phyloP scores from a whole-genome alignment of 768 basidiomycete genomes.

The Amanita rimosa region DNA sequence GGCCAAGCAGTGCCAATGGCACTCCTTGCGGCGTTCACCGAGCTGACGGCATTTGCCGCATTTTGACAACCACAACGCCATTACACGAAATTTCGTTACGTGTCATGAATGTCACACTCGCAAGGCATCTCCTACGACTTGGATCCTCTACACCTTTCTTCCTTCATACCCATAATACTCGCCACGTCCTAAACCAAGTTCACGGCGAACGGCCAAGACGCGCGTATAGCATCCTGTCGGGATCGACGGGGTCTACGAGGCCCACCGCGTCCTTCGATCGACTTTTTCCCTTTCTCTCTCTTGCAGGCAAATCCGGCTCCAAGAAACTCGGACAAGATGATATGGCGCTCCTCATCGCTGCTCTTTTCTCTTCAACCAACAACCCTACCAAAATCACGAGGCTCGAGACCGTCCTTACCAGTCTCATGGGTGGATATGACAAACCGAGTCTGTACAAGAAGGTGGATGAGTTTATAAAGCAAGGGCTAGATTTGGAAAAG shows the following conservation, averaged over 20 bases:
- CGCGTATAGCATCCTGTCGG: neutral
- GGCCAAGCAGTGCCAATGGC: no score
- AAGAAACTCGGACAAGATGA: neutral
- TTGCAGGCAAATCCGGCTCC: neutral
- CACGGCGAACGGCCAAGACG: neutral
- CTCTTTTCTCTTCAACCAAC: neutral
- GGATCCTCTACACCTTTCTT: neutral
- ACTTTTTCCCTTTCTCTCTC: neutral
- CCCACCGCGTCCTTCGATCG: neutral
- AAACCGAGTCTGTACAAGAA: neutral
- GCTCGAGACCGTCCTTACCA: neutral
- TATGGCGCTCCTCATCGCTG: conserved; percentile 4
- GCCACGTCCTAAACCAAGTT: neutral
- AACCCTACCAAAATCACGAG: neutral
- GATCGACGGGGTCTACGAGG: neutral
- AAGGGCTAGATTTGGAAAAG: neutral
- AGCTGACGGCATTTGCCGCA: no score
- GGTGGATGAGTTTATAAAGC: neutral
- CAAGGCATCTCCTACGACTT: neutral
- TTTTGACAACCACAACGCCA: no score
- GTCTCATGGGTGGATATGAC: neutral
- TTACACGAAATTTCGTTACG: no score
- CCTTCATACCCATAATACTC: no score
- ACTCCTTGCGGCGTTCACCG: no score
- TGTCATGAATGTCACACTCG: no score